Conservation (phyloP, 768 basidiomycete genomes). For the Pluteus cervinus region DNA sequence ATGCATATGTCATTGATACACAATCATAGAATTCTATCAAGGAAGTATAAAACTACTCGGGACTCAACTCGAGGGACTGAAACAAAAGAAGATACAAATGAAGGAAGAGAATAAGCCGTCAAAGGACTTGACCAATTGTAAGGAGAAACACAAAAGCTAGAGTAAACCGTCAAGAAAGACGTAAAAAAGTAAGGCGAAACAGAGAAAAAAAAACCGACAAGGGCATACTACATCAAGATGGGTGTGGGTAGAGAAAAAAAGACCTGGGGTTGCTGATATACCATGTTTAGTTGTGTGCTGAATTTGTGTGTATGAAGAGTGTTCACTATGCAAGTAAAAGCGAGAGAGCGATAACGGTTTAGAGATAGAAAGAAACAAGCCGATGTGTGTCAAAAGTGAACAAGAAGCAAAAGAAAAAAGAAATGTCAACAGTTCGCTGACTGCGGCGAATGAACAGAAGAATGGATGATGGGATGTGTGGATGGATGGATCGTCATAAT, state of each 20-base stretch:
- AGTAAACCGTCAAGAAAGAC: constrained; percentile 8
- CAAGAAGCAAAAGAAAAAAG: background rate
- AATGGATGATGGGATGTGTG: too few species aligned
- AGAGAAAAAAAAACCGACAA: constrained; percentile 11
- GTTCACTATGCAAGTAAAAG: constrained; percentile 6
- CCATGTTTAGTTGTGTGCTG: constrained; percentile 36
- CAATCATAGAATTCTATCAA: too few species aligned
- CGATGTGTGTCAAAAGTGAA: background rate
- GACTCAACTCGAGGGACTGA: too few species aligned
- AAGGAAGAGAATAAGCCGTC: constrained; percentile 5
- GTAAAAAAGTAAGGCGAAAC: constrained; percentile 12
- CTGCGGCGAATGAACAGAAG: too few species aligned
- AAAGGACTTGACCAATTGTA: background rate
- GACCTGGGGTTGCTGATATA: constrained; percentile 35
- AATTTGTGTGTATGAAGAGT: constrained; percentile 31
- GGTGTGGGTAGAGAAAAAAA: constrained; percentile 33
- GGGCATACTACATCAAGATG: constrained; percentile 9
- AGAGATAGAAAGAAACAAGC: constrained; percentile 2
- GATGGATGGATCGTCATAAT: constrained; percentile 1
- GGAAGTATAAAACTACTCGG: too few species aligned
- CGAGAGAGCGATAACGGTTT: constrained; percentile 2
- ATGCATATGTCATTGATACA: too few species aligned
- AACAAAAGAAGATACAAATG: too few species aligned
- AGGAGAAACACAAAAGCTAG: constrained; percentile 7
- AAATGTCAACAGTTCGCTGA: too few species aligned